A percentile compares a stretch with the other conserved stretches of the same genome.
Evolutionary conservation across 1,139 yeast genomes (phyloP).

Genomic region (Yarrowia galli): DNA sequence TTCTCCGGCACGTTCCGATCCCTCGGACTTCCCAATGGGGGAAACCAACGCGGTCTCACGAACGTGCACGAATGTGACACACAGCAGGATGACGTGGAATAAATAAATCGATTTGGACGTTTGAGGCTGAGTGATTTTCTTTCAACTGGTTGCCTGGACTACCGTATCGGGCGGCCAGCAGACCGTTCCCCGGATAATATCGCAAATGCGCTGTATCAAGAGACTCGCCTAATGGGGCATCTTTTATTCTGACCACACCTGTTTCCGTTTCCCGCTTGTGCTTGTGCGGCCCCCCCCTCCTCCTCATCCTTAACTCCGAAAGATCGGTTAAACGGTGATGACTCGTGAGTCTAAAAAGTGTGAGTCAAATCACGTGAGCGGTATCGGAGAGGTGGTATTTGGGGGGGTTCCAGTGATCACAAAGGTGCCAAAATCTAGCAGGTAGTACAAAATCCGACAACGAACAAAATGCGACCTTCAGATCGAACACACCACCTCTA

Average conservation of each 20-base stretch:
- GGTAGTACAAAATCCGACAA: neutral
- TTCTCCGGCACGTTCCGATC: conserved; percentile 11
- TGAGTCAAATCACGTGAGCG: conserved; percentile 32
- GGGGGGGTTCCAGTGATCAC: neutral
- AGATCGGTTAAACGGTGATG: conserved; percentile 34
- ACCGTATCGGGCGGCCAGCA: too few species aligned
- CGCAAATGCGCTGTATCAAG: neutral
- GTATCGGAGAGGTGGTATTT: neutral
- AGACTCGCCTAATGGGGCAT: conserved; percentile 9
- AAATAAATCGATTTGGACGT: too few species aligned
- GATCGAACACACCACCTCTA: neutral
- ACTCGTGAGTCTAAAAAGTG: conserved; percentile 20
- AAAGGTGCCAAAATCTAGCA: neutral
- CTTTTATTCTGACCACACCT: conserved; percentile 7
- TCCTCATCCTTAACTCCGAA: conserved; percentile 30
- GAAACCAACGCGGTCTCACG: conserved; percentile 34
- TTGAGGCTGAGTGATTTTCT: too few species aligned
- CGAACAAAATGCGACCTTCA: neutral
- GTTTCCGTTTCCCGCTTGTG: too few species aligned
- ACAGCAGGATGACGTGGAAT: too few species aligned
- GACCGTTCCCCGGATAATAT: too few species aligned
- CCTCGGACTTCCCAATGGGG: conserved; percentile 29
- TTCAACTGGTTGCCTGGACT: too few species aligned
- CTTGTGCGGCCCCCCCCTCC: too few species aligned
- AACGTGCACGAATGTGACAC: conserved; percentile 15